Base-by-base conservation (phyloP, 352 stramenopile species). In the Phytophthora rubi region DNA sequence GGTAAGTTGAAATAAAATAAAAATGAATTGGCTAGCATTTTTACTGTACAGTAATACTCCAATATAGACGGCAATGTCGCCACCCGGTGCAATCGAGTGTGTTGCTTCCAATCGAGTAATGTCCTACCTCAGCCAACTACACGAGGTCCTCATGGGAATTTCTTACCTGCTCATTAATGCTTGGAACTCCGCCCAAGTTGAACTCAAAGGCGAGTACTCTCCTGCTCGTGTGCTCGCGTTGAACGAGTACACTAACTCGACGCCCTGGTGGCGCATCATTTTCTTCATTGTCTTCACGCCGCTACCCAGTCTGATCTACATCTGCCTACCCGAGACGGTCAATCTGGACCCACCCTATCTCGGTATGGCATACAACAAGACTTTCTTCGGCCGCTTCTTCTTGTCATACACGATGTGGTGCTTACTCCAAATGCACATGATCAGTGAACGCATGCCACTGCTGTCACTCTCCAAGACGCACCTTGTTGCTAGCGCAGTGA, bases 351-450 rank as follows among this genome's bases (percentile, higher is more conserved):
- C 61, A 15, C 28, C 61, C 2, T 56, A 44, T 21, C 39, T 62
- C 15, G 61, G 53, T 26, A 68, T 68, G 52, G 44, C 0, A 13
- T 49, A 12, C 21, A 73, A 73, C 65, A 59, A 73, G 7, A 62
- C 42, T 18, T 73, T 73, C 52, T 73, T 62, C 26, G 59, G 59
- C 3, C 59, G 65, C n/a, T 68, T 73, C 32, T 73, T 62, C 59
- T 33, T 73, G 9, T 64, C 59, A 5, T 73, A 64, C 59, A 56
- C 62, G n/a, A 61, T 68, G 52, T 73, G 61, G 44, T 68, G 65
- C 18, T 49, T 67, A 12, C 30, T 68, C 16, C 52, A 59, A 15
- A 68, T 56, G 59, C 65, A 72, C 32, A 60, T 64, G 65, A 62
- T 67, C 6, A 64, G 65, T 15, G 52, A 60, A 16, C 45, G 65